A percentile compares a stretch with the other conserved stretches of the same genome.
Evolutionary conservation across 1,284 basidiomycete genomes (phyloP).

Genomic region (Tranzscheliella williamsii): DNA sequence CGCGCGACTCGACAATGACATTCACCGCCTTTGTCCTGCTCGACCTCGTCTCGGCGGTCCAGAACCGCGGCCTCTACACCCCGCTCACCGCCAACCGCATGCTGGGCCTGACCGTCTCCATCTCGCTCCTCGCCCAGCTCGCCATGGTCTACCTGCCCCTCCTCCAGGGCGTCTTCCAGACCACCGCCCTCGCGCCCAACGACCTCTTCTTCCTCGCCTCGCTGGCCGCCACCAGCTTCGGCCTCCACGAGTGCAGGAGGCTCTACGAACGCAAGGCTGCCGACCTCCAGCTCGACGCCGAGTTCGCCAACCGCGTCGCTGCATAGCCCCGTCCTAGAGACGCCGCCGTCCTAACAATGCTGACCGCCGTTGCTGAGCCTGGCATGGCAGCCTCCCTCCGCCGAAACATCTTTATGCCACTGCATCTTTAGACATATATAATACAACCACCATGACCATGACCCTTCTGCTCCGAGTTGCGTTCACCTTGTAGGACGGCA

Average conservation of each 20-base stretch:
- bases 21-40: conserved; percentile 97
- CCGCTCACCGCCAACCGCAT: conserved; percentile 71
- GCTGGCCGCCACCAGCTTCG: conserved; percentile 73
- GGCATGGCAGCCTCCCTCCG: conserved; percentile 1
- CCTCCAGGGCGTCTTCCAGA: conserved; percentile 92
- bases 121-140: conserved; percentile 81
- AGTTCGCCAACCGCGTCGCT: too few species aligned
- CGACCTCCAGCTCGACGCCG: too few species aligned
- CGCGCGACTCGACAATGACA: conserved; percentile 64
- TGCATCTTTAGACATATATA: too few species aligned
- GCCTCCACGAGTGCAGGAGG: conserved; percentile 78
- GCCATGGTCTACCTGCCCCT: conserved; percentile 85
- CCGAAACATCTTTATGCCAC: background rate
- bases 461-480: too few species aligned
- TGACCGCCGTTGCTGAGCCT: too few species aligned
- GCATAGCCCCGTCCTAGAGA: too few species aligned
- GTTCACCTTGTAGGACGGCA: too few species aligned
- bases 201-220: conserved; percentile 76
- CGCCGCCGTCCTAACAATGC: too few species aligned
- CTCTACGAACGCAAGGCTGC: conserved; percentile 68
- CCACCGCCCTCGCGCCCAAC: conserved; percentile 71
- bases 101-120: conserved; percentile 81
- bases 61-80: conserved; percentile 74
- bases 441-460: too few species aligned
- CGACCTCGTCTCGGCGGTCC: conserved; percentile 89